Percentiles rank a stretch among this genome's conserved stretches.
These are phyloP conservation scores for Hylodesmum podocarpum DNA, from an alignment of 306 rosid genomes.

Conservation along the genomic window DNA sequence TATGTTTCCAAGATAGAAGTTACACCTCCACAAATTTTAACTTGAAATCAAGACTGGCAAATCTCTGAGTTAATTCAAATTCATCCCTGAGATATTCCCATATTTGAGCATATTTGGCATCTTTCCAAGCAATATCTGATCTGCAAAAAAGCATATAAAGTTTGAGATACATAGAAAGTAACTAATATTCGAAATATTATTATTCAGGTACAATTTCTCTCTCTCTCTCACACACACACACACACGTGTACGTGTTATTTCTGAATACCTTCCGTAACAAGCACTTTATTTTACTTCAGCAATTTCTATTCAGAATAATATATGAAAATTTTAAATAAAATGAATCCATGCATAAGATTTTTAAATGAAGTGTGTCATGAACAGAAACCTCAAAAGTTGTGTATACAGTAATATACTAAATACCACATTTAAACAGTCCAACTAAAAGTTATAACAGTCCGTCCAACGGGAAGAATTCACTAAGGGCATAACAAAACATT, in stretches of 20 bases:
- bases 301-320: neutral
- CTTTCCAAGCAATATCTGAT: conserved; percentile 99
- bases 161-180: neutral
- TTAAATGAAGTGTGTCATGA: neutral
- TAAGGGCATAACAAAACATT: neutral
- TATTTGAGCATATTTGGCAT: conserved; percentile 98
- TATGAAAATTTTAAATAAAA: neutral
- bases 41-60: conserved; percentile 94
- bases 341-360: neutral
- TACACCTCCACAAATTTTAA: conserved; percentile 96
- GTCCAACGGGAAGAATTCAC: neutral
- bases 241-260: neutral
- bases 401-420: neutral
- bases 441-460: too few species aligned
- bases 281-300: neutral
- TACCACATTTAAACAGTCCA: neutral
- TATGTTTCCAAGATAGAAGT: conserved; percentile 3
- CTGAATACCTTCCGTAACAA: neutral
- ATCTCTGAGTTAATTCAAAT: conserved; percentile 92
- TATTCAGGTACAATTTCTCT: neutral
- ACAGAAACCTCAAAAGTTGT: neutral
- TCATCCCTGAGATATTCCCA: conserved; percentile 98
- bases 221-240: neutral
- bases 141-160: conserved; percentile 46
- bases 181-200: neutral